Evolutionary conservation across 805 yeast genomes (phyloP), one percentile per base, ranked within the genome.

Genomic region (Lipomyces mesembrius): DNA sequence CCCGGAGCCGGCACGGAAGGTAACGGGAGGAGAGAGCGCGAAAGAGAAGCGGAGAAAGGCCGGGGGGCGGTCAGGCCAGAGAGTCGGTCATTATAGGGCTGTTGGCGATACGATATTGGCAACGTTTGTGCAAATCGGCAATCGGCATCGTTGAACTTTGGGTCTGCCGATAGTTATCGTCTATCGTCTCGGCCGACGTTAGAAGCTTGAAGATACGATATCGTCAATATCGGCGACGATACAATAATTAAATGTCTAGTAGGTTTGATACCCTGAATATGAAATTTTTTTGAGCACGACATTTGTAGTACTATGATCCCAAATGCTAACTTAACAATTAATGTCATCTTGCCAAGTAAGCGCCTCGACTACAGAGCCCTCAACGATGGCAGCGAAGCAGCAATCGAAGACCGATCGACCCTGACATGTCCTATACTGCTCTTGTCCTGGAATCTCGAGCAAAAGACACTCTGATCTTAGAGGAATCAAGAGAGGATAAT

Each of bases 361-460:
- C 25, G 52, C 52, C 52, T 49, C 52, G 52, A 49, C 52, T 49
- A 49, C 53, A 49, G 53, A 8, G 53, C 53, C 53, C 53, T 49
- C 53, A 49, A 49, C 53, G 53, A 49, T 14, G 53, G 53, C 53
- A 8, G 53, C 25, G 25, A 49, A n/a, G 53, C 25, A 12, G 25
- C 53, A 3, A 25, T 25, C 4, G 25, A 49, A 49, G 53, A 49
- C 27, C 53, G 53, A 1, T 25, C 14, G 7, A 25, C 53, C 1
- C 0, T 49, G 53, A 25, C 53, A 49, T 25, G 6, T 2, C 53
- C 53, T 49, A 0, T 4, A 27, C 29, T 27, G 3, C 14, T 25
- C n/a, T n/a, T n/a, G n/a, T n/a, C n/a, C n/a, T n/a, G n/a, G n/a
- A n/a, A n/a, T n/a, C n/a, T n/a, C n/a, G n/a, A n/a, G n/a, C n/a